phyloP scores from a whole-genome alignment of 306 rosid genomes.

The peach (Prunus persica) region Prunus_persica_NCBIv2 NC_034010.1:29937001-29937500 shows the following conservation, averaged over 20 bases:
- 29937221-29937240: conserved; percentile 21
- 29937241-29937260: conserved; percentile 28
- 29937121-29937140: conserved; percentile 48
- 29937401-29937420: not conserved
- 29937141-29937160: not conserved
- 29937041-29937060: conserved; percentile 97
- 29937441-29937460: not conserved
- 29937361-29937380: conserved; percentile 97
- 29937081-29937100: conserved; percentile 90
- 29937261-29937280: conserved; percentile 57
- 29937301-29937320: conserved; percentile 97
- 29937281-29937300: conserved; percentile 99
- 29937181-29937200: not conserved
- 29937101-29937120: conserved; percentile 95
- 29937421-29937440: not conserved
- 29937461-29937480: not conserved
- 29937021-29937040: conserved; percentile 96
- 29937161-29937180: not conserved
- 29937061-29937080: conserved; percentile 90
- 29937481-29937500: not conserved
- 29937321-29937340: conserved; percentile 93
- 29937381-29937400: conserved; percentile 87
- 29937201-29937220: conserved; percentile 1
- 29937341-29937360: conserved; percentile 95
- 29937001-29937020: conserved; percentile 97